Evolutionary conservation across 176 grass and related monocot species (phyloP), one percentile per base, ranked within the genome.

Genomic region (Triticum monococcum): DNA sequence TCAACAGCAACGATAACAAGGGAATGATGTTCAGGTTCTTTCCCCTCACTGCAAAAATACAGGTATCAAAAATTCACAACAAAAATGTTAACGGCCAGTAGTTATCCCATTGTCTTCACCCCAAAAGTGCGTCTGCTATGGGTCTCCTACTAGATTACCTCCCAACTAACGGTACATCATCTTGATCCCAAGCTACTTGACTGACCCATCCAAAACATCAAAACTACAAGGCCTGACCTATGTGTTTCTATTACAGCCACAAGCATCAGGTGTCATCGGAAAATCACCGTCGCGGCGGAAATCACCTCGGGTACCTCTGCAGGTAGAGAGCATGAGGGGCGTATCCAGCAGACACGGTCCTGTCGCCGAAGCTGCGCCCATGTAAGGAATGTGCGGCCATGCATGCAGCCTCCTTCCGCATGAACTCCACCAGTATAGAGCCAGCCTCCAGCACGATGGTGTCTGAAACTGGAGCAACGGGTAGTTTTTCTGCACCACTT

Each of bases 401-500:
- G 77, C 87, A 90, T 66, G 90, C 78, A 73, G 92, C 90, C 81
- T 97, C 97, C 86, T 90, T 75, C 56, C 97, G 91, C 83, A 84
- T 70, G 88, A 97, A 99, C 62, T 99, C 94, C 22, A 99, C 90
- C 83, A 97, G 83, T n/a, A 93, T 37, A 83, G 87, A 94, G 36
- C 97, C 92, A 41, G 92, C 72, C 82, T 90, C 87, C 48, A 93
- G 88, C 68, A 78, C 41, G 60, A 56, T 30, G 11, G 41, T 31
- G 64, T 64, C 78, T 12, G 17, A 52, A 86, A 52, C 66, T 33
- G 40, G 64, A 72, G 28, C 13, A 40, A 75, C 45, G 9, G 14
- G 77, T 75, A 4, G 16, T 62, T 91, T 81, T 50, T 85, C 75
- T 22, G 12, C 45, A 23, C 6, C 18, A 50, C 28, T 46, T 83